These are phyloP conservation scores for Pseudopyrenochaeta lycopersici DNA, from an alignment of 2,329 filamentous ascomycete species.

Conservation along the genomic window DNA sequence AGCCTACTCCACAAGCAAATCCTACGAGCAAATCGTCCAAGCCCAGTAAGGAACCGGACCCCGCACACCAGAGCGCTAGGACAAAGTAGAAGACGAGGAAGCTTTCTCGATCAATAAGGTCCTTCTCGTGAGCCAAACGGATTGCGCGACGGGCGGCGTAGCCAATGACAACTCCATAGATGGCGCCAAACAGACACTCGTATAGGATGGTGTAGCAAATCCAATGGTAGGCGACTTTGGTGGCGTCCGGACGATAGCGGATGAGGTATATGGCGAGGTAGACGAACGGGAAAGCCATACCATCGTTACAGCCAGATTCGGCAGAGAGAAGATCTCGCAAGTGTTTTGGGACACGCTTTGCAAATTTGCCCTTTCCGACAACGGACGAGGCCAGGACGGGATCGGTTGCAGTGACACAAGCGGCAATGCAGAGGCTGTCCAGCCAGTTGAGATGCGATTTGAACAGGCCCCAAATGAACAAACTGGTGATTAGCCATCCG, in stretches of 20 bases:
- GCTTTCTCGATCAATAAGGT: constrained; percentile 93
- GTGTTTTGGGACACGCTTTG: constrained; percentile 96
- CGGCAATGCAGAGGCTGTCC: constrained; percentile 84
- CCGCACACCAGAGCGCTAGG: constrained; percentile 92
- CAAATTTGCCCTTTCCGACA: constrained; percentile 98
- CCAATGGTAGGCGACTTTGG: constrained; percentile 82
- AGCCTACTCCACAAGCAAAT: constrained; percentile 95
- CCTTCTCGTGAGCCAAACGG: constrained; percentile 82
- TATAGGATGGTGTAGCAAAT: constrained; percentile 90
- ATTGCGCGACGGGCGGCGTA: constrained; percentile 92
- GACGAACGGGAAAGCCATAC: constrained; percentile 98
- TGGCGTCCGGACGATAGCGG: constrained; percentile 75
- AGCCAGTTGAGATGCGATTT: constrained; percentile 82
- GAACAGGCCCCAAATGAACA: constrained; percentile 93
- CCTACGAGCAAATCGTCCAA: constrained; percentile 94
- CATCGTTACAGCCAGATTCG: constrained; percentile 98
- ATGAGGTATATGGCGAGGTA: constrained; percentile 93
- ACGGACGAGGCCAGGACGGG: constrained; percentile 97
- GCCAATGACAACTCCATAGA: constrained; percentile 87
- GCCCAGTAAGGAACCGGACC: constrained; percentile 88
- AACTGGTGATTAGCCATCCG: constrained; percentile 90
- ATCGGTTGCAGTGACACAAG: constrained; percentile 96
- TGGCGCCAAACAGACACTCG: constrained; percentile 90
- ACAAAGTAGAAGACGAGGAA: constrained; percentile 99
- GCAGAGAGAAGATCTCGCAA: constrained; percentile 92